Conservation (phyloP, 768 basidiomycete genomes). For the Termitomyces sp. region DNA sequence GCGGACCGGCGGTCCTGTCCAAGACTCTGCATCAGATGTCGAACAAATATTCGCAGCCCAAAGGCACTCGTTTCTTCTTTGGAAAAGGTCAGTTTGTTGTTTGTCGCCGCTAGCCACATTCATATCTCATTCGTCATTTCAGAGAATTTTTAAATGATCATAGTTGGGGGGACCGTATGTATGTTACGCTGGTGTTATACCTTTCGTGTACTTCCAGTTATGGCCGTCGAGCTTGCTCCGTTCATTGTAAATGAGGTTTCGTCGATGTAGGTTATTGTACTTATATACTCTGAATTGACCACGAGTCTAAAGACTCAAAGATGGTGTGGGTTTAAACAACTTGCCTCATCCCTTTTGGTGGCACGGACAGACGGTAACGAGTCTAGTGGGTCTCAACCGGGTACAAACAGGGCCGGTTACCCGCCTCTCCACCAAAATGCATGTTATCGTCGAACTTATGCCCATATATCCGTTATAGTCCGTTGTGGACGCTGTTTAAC, state of each 20-base stretch:
- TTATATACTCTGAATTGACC: neutral
- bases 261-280: neutral
- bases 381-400: neutral
- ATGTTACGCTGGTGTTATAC: neutral
- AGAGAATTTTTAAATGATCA: slow-evolving; percentile 34
- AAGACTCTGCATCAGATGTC: slow-evolving; percentile 70
- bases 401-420: slow-evolving; percentile 4
- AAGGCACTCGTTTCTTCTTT: slow-evolving; percentile 84
- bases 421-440: slow-evolving; percentile 8
- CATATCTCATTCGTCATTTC: slow-evolving; percentile 1
- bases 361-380: no score
- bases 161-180: neutral
- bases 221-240: slow-evolving; percentile 6
- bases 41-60: slow-evolving; percentile 81
- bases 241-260: neutral
- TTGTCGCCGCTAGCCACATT: neutral
- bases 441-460: slow-evolving; percentile 12
- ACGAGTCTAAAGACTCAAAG: no score
- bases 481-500: neutral
- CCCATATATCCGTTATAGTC: slow-evolving; percentile 5
- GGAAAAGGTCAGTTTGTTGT: slow-evolving; percentile 62
- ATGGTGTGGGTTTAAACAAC: no score
- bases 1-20: slow-evolving; percentile 74
- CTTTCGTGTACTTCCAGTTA: neutral
- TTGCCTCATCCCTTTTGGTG: no score